Base-by-base conservation (phyloP, 495 filamentous ascomycete species). In the Annulohypoxylon maeteangense region DNA sequence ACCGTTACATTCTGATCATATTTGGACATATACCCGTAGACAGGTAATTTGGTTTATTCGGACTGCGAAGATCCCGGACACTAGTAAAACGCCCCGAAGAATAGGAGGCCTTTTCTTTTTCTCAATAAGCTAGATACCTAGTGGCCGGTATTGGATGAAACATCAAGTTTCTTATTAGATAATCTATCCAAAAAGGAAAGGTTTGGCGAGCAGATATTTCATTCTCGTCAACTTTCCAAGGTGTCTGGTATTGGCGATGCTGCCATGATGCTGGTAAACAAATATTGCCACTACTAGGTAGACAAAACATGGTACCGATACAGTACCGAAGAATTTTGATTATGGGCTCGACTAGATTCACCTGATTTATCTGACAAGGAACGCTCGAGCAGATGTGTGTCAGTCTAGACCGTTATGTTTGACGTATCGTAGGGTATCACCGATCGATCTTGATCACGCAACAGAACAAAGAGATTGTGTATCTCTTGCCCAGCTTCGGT, bases 391-490 rank as follows among this genome's bases (percentile, higher is more conserved):
- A 7, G 31, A 57, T 57, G 8, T 40, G 54, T 18, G 22, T 2
- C 7, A 57, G 34, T 27, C 54, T 57, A 40, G 34, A 42, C 54
- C 54, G 5, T 14, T 51, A 58, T 62, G 40, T 48, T 65, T 53
- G 47, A 48, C 44, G 54, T 25, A 29, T 50, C 7, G 14, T 53
- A 67, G 51, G 62, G 62, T 66, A 29, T 29, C 48, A 73, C 47
- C 51, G 55, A 73, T 73, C 65, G 65, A 73, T 69, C 65, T 62
- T 34, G 64, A 69, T 69, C 62, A 68, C 50, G 50, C 48, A 40
- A 36, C 22, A 34, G 27, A 62, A 25, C 29, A 54, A 27, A 34
- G 16, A 27, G 47, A 38, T 38, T 44, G 29, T 38, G 32, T 23
- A 57, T 31, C 22, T 51, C 11, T 6, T 12, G 54, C 22, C 23